Percentiles rank a stretch among this genome's conserved stretches.
Evolutionary conservation across 2,329 filamentous ascomycete species (phyloP).

Genomic region (Aschersonia sp.): DNA sequence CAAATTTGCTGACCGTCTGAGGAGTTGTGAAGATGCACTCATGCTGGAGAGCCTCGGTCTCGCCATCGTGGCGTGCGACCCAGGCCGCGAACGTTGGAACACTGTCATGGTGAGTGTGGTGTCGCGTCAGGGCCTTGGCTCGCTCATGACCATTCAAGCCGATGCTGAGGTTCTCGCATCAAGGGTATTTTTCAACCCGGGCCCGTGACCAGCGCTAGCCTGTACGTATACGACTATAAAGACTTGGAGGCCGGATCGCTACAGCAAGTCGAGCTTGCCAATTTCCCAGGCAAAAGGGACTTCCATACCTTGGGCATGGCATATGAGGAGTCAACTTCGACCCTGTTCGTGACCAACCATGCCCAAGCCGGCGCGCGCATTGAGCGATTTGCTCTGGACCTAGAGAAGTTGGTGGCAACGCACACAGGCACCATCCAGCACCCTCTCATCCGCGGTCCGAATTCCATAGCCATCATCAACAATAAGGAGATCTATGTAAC

Average conservation of each 20-base stretch:
- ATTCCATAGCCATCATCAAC: constrained; percentile 21
- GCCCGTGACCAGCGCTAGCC: constrained; percentile 10
- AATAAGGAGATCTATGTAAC: constrained; percentile 24
- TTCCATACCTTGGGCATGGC: constrained; percentile 26
- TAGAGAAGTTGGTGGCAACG: constrained; percentile 15
- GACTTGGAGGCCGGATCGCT: constrained; percentile 8
- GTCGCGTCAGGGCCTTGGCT: no score
- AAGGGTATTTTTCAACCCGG: constrained; percentile 12
- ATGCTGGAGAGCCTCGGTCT: constrained; percentile 19
- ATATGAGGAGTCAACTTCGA: constrained; percentile 18
- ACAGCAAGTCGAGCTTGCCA: constrained; percentile 8
- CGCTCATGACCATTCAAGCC: no score
- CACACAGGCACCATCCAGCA: constrained; percentile 22
- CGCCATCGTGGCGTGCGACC: constrained; percentile 22
- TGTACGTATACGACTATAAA: constrained; percentile 24
- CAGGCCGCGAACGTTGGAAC: constrained; percentile 24
- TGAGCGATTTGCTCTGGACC: constrained; percentile 24
- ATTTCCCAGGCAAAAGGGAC: constrained; percentile 15
- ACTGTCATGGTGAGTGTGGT: constrained; percentile 21
- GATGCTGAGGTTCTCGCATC: background rate
- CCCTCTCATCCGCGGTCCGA: constrained; percentile 22
- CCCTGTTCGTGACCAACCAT: constrained; percentile 23
- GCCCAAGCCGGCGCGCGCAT: constrained; percentile 18
- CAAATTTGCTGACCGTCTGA: constrained; percentile 21
- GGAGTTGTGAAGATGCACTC: constrained; percentile 24